Conservation (phyloP, 2,329 filamentous ascomycete species). For the Aspergillus neoniger region DNA sequence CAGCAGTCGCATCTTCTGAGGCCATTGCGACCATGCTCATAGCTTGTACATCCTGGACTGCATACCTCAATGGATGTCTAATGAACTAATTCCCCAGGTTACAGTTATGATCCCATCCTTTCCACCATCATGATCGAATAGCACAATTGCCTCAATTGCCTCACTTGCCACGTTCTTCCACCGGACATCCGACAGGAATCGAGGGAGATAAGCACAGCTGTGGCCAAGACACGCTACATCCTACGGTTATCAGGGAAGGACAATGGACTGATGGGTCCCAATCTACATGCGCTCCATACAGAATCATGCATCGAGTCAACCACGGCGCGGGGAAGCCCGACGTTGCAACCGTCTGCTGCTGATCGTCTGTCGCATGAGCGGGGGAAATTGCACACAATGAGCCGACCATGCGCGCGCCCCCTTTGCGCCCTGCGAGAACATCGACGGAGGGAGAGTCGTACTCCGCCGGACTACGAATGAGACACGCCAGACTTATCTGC, state of each 20-base stretch:
- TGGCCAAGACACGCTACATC: not conserved
- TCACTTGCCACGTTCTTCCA: not conserved
- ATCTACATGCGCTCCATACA: not conserved
- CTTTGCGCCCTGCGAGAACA: slow-evolving; percentile 1
- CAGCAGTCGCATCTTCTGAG: not conserved
- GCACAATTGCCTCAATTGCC: slow-evolving; percentile 1
- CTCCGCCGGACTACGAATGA: slow-evolving; percentile 16
- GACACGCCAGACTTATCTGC: slow-evolving; percentile 22
- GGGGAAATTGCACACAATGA: not conserved
- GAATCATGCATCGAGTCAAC: not conserved
- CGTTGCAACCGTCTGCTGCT: slow-evolving; percentile 9
- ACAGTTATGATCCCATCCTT: not conserved
- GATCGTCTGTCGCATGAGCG: slow-evolving; percentile 9
- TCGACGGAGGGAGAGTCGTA: slow-evolving; percentile 6
- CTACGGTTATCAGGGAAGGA: not conserved
- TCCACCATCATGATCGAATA: not conserved
- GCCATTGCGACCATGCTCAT: not conserved
- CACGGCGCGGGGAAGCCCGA: slow-evolving; percentile 17
- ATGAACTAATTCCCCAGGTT: not conserved
- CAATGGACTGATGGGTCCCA: not conserved
- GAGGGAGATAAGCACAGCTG: not conserved
- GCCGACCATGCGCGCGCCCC: slow-evolving; percentile 1
- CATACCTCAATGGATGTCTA: not conserved
- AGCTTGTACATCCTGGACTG: not conserved
- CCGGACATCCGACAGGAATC: not conserved